Base-by-base conservation (phyloP, 2,329 filamentous ascomycete species). In the Sclerotinia spermophila region DNA sequence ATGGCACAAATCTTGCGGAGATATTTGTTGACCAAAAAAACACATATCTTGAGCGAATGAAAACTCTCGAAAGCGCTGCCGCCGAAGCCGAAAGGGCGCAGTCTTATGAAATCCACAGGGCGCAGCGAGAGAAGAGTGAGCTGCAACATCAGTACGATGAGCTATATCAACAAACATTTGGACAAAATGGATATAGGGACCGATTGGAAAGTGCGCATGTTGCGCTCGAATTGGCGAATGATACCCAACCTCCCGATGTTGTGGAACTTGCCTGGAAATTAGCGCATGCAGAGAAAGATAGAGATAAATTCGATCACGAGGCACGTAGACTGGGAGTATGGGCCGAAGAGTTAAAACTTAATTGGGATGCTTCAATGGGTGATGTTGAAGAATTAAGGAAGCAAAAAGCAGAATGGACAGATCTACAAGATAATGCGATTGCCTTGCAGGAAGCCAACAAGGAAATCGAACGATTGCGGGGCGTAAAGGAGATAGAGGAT, bases 121-220 rank as follows among this genome's bases (percentile, higher is more conserved):
- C 56, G 53, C 51, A 66, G 27, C 38, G 5, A 35, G 21, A 66
- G 5, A 51, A 21, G 1, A 30, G 24, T 38, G 58, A 44, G 35
- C 17, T 42, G 7, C 35, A 69, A 17, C n/a, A 24, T 55, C 35
- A 56, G 38, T 38, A 56, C 13, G 61, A 70, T 13, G 51, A 70
- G 3, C 11, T 70, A 24, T 17, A 56, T 38, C 11, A 58, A n/a
- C n/a, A 24, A 51, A 38, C 27, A 2, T 58, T 40, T 58, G 68
- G 68, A 24, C n/a, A 19, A 27, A 58, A 65, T 10, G 68, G 68
- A 27, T 70, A 58, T 40, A 44, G 27, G 3, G 24, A 64, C 10
- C 68, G 44, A 33, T 30, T 70, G 6, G 38, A 66, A 30, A 70
- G 62, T n/a, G 19, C 62, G 24, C 68, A 70, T 17, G 51, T 70